Conservation (phyloP, 2,329 filamentous ascomycete genomes). For the Orbilia ellipsospora region DNA sequence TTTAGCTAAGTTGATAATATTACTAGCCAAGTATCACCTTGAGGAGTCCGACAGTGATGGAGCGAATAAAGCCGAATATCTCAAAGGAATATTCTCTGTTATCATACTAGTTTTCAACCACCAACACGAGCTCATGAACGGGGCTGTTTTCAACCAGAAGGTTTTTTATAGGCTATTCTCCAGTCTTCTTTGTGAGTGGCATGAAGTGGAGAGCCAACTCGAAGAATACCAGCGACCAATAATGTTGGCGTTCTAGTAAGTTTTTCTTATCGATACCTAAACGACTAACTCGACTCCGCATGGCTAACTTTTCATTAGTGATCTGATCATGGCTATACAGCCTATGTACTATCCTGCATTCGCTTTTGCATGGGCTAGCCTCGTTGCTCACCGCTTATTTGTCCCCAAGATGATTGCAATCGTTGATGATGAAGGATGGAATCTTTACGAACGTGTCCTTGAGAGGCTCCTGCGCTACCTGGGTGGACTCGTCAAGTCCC, state of each 20-base stretch:
- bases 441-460: conserved; percentile 77
- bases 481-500: conserved; percentile 80
- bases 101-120: conserved; percentile 83
- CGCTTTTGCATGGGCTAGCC: conserved; percentile 82
- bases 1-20: conserved; percentile 80
- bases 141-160: conserved; percentile 84
- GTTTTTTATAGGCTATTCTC: conserved; percentile 93
- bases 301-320: conserved; percentile 63
- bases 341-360: conserved; percentile 84
- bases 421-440: conserved; percentile 72
- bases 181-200: conserved; percentile 80
- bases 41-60: conserved; percentile 67
- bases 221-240: conserved; percentile 75
- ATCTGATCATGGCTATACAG: conserved; percentile 77
- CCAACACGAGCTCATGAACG: conserved; percentile 78
- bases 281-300: background rate
- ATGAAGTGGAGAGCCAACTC: conserved; percentile 70
- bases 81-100: conserved; percentile 82
- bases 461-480: conserved; percentile 78
- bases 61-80: conserved; percentile 74
- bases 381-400: conserved; percentile 87
- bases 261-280: conserved; percentile 2
- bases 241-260: conserved; percentile 70
- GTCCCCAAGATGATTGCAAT: conserved; percentile 76
- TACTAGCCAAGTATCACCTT: conserved; percentile 78